Conservation (phyloP, 1,284 basidiomycete genomes). For the Irpex sp. region DNA sequence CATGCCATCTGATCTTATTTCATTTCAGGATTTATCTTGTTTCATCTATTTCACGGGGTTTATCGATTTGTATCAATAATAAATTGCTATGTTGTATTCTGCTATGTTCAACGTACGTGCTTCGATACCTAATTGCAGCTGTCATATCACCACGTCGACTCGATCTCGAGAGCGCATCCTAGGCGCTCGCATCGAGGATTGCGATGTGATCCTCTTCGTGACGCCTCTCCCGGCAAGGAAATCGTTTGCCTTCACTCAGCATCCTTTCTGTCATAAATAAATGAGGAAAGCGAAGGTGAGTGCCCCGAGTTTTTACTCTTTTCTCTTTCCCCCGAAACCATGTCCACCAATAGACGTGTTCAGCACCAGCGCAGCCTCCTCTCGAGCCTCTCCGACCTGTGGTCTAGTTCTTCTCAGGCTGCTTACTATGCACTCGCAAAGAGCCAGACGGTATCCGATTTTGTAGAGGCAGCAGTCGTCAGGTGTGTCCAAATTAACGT, state of each 20-base stretch:
- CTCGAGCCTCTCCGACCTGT: not conserved
- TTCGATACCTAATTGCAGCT: too few species aligned
- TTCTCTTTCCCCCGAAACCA: too few species aligned
- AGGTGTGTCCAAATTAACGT: not conserved
- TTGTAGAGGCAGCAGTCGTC: not conserved
- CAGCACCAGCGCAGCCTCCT: not conserved
- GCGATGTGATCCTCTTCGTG: not conserved
- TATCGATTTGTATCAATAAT: not conserved
- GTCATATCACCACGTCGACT: too few species aligned
- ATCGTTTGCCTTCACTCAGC: not conserved
- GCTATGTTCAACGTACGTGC: too few species aligned
- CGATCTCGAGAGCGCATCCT: too few species aligned
- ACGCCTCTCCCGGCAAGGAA: not conserved
- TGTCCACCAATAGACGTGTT: not conserved
- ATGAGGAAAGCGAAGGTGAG: not conserved
- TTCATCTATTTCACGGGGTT: too few species aligned
- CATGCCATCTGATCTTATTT: not conserved
- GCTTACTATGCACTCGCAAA: not conserved
- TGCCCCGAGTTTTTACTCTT: not conserved
- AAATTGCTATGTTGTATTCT: not conserved
- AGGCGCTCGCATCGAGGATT: not conserved
- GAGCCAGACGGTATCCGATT: not conserved
- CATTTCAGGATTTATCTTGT: too few species aligned
- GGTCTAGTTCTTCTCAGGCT: not conserved
- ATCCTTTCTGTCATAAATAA: not conserved